A percentile compares a stretch with the other conserved stretches of the same genome.
These are phyloP conservation scores for Hypoxylon sp. DNA, from an alignment of 2,329 filamentous ascomycete genomes.

Conservation along the genomic window DNA sequence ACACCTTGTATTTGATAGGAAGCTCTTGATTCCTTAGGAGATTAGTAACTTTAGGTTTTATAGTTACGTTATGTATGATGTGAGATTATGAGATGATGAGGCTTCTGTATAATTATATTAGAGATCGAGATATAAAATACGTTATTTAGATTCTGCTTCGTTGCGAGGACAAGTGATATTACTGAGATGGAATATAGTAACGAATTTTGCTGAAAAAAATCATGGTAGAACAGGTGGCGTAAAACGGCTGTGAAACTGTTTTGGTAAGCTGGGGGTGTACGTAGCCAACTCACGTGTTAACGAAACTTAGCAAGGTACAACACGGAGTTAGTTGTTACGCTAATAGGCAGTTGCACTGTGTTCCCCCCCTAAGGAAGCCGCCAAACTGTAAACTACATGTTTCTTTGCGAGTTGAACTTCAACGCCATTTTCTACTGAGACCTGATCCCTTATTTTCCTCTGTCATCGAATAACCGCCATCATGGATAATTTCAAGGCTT, in stretches of 20 bases:
- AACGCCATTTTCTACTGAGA: conserved; percentile 21
- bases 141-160: too few species aligned
- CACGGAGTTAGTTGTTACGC: background rate
- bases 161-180: too few species aligned
- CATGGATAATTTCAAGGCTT: conserved; percentile 72
- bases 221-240: too few species aligned
- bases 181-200: too few species aligned
- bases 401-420: conserved; percentile 24
- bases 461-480: conserved; percentile 21
- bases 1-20: background rate
- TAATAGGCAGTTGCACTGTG: conserved; percentile 20
- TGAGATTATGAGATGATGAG: too few species aligned
- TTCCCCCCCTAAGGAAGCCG: conserved; percentile 31
- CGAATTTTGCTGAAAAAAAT: too few species aligned
- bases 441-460: background rate
- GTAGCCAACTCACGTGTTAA: conserved; percentile 38
- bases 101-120: too few species aligned
- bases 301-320: conserved; percentile 3
- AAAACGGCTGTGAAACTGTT: too few species aligned
- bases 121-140: too few species aligned
- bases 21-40: background rate
- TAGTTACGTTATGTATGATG: too few species aligned
- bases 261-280: conserved; percentile 14
- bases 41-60: too few species aligned
- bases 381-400: conserved; percentile 13